These are phyloP conservation scores for Nemania bipapillata DNA, from an alignment of 2,329 filamentous ascomycete genomes.

Conservation along the genomic window DNA sequence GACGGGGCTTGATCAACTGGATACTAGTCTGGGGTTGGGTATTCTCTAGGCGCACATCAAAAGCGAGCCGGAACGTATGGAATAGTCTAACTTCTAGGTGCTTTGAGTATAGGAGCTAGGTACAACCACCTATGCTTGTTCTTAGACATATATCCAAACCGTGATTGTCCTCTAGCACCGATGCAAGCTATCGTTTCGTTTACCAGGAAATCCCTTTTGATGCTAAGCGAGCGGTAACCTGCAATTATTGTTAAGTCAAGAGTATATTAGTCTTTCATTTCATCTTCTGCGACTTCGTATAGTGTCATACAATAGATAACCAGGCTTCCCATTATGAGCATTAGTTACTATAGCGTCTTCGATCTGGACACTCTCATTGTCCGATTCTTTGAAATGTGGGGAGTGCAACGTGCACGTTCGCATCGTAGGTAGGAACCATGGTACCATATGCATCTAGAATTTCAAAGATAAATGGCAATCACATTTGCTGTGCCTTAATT, in stretches of 20 bases:
- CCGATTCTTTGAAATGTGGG: neutral
- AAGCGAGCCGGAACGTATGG: neutral
- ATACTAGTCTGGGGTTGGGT: neutral
- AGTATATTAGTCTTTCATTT: neutral
- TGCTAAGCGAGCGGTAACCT: neutral
- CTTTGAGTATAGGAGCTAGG: neutral
- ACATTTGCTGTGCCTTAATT: neutral
- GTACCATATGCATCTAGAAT: neutral
- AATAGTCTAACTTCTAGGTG: neutral
- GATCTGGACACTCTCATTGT: neutral
- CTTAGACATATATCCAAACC: neutral
- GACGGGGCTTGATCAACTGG: neutral
- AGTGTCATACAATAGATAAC: neutral
- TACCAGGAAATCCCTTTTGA: constrained; percentile 1
- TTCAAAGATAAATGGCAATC: neutral
- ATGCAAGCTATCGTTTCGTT: neutral
- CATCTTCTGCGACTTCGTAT: neutral
- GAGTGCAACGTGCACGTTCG: neutral
- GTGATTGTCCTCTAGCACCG: neutral
- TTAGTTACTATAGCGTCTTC: neutral
- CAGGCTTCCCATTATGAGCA: neutral
- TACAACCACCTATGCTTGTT: neutral
- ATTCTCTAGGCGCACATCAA: neutral
- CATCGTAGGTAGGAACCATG: neutral
- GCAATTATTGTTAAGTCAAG: neutral